Evolutionary conservation across 2,329 filamentous ascomycete species (phyloP).

Genomic region (Dryadomyces quercivorus): DNA sequence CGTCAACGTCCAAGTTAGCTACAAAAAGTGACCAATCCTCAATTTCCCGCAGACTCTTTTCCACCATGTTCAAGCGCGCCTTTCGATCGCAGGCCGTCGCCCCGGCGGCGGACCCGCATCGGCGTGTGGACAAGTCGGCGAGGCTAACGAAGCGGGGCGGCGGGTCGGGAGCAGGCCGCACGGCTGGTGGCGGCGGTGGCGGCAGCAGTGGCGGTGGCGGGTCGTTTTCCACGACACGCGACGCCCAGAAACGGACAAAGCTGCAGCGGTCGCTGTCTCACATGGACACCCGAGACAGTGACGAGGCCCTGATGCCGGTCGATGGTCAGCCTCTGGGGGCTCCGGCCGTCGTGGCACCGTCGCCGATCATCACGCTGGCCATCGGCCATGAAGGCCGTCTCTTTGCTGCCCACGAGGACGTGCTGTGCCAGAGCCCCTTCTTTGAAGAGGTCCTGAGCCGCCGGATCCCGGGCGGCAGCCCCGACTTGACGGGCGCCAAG

Average conservation of each 20-base stretch:
- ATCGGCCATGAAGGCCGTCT: conserved; percentile 76
- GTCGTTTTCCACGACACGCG: conserved; percentile 36
- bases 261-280: conserved; percentile 69
- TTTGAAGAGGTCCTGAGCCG: conserved; percentile 58
- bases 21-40: neutral
- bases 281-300: conserved; percentile 14
- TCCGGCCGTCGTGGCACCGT: conserved; percentile 27
- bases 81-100: conserved; percentile 54
- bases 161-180: neutral
- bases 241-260: conserved; percentile 70
- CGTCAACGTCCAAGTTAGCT: neutral
- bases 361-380: conserved; percentile 75
- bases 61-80: conserved; percentile 83
- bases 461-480: conserved; percentile 10
- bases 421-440: conserved; percentile 74
- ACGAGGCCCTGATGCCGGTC: conserved; percentile 21
- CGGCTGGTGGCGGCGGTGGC: no score
- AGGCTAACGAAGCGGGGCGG: conserved; percentile 60
- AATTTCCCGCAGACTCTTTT: conserved; percentile 1
- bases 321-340: conserved; percentile 16
- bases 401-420: conserved; percentile 91
- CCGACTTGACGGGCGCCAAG: conserved; percentile 30
- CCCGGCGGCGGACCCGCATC: conserved; percentile 23
- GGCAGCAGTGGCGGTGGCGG: neutral
- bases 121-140: conserved; percentile 74